Percentiles rank a stretch among this genome's conserved stretches.
phyloP scores from a whole-genome alignment of 148 eudicot species.

The Drosera capensis region DNA sequence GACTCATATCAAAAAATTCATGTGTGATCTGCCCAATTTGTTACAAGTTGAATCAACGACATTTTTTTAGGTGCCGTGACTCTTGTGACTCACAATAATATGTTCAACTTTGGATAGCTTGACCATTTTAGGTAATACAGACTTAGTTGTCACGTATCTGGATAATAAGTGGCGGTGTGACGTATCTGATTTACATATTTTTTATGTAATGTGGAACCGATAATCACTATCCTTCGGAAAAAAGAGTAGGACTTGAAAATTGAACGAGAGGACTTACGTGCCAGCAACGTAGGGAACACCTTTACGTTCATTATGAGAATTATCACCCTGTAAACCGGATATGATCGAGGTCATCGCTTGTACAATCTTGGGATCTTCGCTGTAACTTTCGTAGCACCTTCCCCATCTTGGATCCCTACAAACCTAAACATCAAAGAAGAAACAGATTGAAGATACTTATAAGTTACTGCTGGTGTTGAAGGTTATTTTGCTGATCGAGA shows the following conservation, averaged over 20 bases:
- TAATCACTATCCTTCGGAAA: background rate
- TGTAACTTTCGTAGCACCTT: conserved; percentile 72
- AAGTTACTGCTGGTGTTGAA: background rate
- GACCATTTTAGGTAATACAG: too few relatives aligned
- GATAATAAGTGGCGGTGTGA: too few relatives aligned
- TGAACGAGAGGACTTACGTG: conserved; percentile 26
- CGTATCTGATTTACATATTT: background rate
- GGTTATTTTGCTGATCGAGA: background rate
- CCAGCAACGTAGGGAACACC: conserved; percentile 61
- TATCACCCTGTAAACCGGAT: conserved; percentile 78
- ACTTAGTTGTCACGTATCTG: too few relatives aligned
- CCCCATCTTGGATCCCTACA: conserved; percentile 97
- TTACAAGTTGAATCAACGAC: too few relatives aligned
- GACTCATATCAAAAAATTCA: too few relatives aligned
- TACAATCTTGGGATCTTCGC: conserved; percentile 68
- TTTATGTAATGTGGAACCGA: background rate
- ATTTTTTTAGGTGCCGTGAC: too few relatives aligned
- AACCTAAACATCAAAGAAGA: conserved; percentile 20
- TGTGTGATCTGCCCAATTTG: too few relatives aligned
- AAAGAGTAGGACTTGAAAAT: background rate
- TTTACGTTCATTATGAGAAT: conserved; percentile 30
- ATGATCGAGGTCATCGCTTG: conserved; percentile 59
- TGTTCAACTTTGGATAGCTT: too few relatives aligned
- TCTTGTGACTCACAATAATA: too few relatives aligned
- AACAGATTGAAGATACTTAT: background rate